Base-by-base conservation (phyloP, 805 yeast genomes). In the Yarrowia deformans region DNA sequence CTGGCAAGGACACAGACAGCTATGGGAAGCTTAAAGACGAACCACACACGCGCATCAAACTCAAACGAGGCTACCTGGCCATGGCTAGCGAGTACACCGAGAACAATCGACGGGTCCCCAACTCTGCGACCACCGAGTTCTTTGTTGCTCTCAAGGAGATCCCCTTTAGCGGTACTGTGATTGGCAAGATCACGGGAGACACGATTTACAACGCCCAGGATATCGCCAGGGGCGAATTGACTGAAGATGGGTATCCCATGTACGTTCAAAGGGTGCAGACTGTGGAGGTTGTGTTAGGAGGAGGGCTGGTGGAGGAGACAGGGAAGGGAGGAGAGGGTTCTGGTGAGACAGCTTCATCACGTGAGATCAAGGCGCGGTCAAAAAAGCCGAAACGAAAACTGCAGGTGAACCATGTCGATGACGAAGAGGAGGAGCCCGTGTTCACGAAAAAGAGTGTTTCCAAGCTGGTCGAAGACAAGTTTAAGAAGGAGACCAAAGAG, bases 131-230 rank as follows among this genome's bases (percentile, higher is more conserved):
- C 35, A 80, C 82, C 10, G 80, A 78, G 73, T 82, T 86, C 72
- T 81, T 87, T 73, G 81, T 87, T 19, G 85, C 90, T 1, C 74
- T 83, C 63, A 80, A 77, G 8, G 84, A 84, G 14, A 72, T 83
- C 13, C 84, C 85, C 8, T 49, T 63, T 10, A 48, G 48, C 3
- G 76, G 79, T 71, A 81, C 87, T 14, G 73, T 87, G 29, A 81
- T 89, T 72, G 94, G 93, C 2, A 83, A 84, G 70, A 79, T 88
- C 14, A 82, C 83, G 1, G 90, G 86, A 3, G 85, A 85, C 42
- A 79, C 88, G 0, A 81, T 86, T 5, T 90, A 81, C 77, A 84
- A 80, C 39, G 83, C 87, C 14, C 75, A 84, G 43, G 79, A 80
- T 58, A 86, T 89, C 6, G 75, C 81, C 3, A 84, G 84, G 48